Evolutionary conservation across 2,329 filamentous ascomycete genomes (phyloP).

Genomic region (Fusarium nodosum): DNA sequence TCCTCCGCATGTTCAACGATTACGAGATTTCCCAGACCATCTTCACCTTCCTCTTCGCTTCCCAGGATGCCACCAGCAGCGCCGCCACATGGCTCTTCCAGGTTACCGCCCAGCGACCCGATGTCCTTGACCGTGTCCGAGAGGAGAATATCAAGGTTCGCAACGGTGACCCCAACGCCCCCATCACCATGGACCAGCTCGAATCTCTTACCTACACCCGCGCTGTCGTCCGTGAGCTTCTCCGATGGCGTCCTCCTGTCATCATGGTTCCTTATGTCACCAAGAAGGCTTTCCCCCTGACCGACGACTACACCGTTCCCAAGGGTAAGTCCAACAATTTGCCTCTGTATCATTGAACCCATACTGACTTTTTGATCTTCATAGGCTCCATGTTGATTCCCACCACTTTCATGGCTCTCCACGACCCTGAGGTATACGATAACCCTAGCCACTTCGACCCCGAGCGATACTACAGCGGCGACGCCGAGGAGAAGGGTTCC

Average conservation of each 20-base stretch:
- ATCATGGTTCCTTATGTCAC: constrained; percentile 96
- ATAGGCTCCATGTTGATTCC: constrained; percentile 92
- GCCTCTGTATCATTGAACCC: neutral
- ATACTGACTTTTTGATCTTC: constrained; percentile 39
- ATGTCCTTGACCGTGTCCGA: constrained; percentile 88
- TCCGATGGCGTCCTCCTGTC: constrained; percentile 95
- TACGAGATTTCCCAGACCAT: constrained; percentile 93
- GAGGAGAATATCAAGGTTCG: constrained; percentile 88
- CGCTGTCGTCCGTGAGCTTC: constrained; percentile 89
- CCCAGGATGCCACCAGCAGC: constrained; percentile 95
- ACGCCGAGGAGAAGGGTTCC: constrained; percentile 84
- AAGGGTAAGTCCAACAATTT: constrained; percentile 70
- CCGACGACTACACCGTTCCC: constrained; percentile 87
- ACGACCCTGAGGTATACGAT: constrained; percentile 92
- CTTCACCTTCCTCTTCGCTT: constrained; percentile 97
- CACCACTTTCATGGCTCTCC: constrained; percentile 88
- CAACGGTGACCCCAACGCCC: constrained; percentile 78
- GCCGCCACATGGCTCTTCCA: constrained; percentile 97
- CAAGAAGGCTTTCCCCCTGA: constrained; percentile 96
- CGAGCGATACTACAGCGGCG: constrained; percentile 90
- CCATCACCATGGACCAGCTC: constrained; percentile 84
- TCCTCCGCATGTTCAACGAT: constrained; percentile 89
- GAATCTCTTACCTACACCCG: constrained; percentile 92
- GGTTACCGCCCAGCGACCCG: constrained; percentile 92
- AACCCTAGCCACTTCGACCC: constrained; percentile 91